phyloP scores from a whole-genome alignment of 345 rosid species.

The Rhodamnia rubescens region DNA sequence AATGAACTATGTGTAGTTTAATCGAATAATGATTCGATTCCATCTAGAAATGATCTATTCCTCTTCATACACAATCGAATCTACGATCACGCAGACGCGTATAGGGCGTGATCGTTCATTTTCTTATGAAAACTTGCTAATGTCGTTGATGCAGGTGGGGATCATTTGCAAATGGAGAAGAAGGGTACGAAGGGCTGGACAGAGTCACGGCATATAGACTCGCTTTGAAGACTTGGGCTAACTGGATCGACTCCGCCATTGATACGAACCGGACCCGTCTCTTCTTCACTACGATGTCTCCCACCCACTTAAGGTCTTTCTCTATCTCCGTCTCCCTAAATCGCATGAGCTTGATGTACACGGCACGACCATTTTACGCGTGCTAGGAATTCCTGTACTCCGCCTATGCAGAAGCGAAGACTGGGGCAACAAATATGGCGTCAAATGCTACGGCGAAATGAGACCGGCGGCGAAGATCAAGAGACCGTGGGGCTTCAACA shows the following conservation, averaged over 20 bases:
- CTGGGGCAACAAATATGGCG: constrained; percentile 5
- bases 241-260: constrained; percentile 26
- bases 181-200: constrained; percentile 21
- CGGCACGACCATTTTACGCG: neutral
- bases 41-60: neutral
- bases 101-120: neutral
- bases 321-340: neutral
- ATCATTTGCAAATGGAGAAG: constrained; percentile 18
- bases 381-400: neutral
- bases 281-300: constrained; percentile 40
- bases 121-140: neutral
- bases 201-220: constrained; percentile 23
- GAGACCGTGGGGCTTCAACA: neutral
- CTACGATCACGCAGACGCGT: neutral
- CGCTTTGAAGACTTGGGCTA: constrained; percentile 34
- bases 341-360: neutral
- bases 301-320: constrained; percentile 20
- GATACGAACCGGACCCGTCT: constrained; percentile 26
- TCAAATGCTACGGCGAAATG: constrained; percentile 9
- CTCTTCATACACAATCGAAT: neutral
- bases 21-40: neutral
- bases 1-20: neutral
- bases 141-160: constrained; percentile 22
- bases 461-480: neutral
- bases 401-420: neutral